phyloP scores from a whole-genome alignment of 805 yeast species.

The Saturnispora galanensis region DNA sequence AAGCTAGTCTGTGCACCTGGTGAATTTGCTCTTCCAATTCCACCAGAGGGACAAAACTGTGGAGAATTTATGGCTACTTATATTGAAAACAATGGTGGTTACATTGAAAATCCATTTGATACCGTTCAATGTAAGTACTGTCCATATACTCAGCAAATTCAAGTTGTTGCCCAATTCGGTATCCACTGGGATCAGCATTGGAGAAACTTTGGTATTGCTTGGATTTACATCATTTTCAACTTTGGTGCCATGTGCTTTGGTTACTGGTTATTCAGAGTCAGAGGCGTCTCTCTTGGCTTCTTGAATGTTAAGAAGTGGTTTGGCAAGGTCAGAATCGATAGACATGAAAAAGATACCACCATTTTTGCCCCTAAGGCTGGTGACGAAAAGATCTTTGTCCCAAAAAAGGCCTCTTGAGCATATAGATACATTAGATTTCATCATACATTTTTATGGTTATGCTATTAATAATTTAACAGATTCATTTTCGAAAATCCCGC shows the following conservation, averaged over 20 bases:
- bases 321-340: constrained; percentile 23
- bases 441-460: too few species aligned
- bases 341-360: constrained; percentile 38
- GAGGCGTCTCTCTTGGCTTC: constrained; percentile 25
- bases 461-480: too few species aligned
- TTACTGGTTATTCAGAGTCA: constrained; percentile 30
- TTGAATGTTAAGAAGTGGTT: constrained; percentile 22
- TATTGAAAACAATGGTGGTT: constrained; percentile 40
- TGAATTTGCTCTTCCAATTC: constrained; percentile 40
- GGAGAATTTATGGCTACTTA: constrained; percentile 38
- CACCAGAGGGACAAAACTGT: constrained; percentile 61
- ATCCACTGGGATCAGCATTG: constrained; percentile 42
- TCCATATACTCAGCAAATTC: constrained; percentile 32
- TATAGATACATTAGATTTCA: too few species aligned
- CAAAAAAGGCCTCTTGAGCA: constrained; percentile 12
- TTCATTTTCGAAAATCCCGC: too few species aligned
- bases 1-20: constrained; percentile 36
- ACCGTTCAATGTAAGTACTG: constrained; percentile 43
- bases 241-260: constrained; percentile 31
- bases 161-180: constrained; percentile 34
- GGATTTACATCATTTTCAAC: constrained; percentile 49
- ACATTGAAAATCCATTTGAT: constrained; percentile 42
- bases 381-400: constrained; percentile 28
- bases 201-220: constrained; percentile 58
- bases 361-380: constrained; percentile 32